phyloP scores from a whole-genome alignment of 2,329 filamentous ascomycete genomes.

The Colletotrichum liriopes region DNA sequence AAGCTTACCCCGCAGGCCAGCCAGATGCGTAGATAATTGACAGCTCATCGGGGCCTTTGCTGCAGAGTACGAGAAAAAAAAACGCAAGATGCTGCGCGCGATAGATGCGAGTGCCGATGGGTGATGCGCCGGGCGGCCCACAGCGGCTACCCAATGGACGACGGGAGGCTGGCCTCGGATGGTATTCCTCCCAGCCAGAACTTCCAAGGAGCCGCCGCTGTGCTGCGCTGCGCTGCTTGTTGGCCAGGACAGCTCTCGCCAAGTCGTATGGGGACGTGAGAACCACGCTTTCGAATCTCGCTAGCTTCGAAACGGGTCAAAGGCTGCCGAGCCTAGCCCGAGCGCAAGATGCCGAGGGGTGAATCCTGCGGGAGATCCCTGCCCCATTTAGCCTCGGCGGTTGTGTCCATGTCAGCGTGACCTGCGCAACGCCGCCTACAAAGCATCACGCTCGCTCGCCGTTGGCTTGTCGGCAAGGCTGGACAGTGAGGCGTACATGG shows the following conservation, averaged over 20 bases:
- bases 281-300: slow-evolving; percentile 51
- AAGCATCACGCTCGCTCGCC: slow-evolving; percentile 1
- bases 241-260: too few species aligned
- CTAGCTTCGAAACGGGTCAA: slow-evolving; percentile 53
- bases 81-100: slow-evolving; percentile 35
- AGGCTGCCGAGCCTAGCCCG: slow-evolving; percentile 28
- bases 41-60: slow-evolving; percentile 39
- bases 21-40: slow-evolving; percentile 4
- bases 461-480: slow-evolving; percentile 11
- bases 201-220: too few species aligned
- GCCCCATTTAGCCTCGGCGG: slow-evolving; percentile 6
- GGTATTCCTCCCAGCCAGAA: background rate
- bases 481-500: slow-evolving; percentile 21
- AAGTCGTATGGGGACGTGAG: slow-evolving; percentile 1
- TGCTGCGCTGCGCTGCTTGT: too few species aligned
- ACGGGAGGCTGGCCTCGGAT: background rate
- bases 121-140: slow-evolving; percentile 14
- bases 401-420: slow-evolving; percentile 25
- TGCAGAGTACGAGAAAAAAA: slow-evolving; percentile 9
- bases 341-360: slow-evolving; percentile 11
- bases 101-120: slow-evolving; percentile 30
- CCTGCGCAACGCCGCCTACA: slow-evolving; percentile 5
- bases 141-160: slow-evolving; percentile 1
- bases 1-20: background rate
- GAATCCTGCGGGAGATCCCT: slow-evolving; percentile 16